Evolutionary conservation across 2,329 filamentous ascomycete genomes (phyloP).

Genomic region (Colletotrichum neosansevieriae): DNA sequence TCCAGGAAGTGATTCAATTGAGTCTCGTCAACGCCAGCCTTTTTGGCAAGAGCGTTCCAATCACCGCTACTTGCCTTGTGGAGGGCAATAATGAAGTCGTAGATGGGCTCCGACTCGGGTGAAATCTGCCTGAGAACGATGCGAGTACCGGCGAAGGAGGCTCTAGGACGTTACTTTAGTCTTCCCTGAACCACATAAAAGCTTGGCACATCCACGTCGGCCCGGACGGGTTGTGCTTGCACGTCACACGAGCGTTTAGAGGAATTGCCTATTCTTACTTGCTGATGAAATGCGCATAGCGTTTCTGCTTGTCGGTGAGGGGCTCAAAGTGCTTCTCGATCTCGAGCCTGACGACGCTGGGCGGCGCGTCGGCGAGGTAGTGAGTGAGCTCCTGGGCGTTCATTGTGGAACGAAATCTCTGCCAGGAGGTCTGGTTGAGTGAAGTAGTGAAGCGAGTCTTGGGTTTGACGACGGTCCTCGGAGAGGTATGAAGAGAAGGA

Average conservation of each 20-base stretch:
- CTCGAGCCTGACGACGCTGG: constrained; percentile 86
- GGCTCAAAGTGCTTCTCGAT: constrained; percentile 94
- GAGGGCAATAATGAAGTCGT: constrained; percentile 81
- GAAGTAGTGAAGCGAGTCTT: constrained; percentile 19
- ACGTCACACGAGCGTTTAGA: neutral
- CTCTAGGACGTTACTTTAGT: constrained; percentile 59
- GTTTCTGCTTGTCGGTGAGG: constrained; percentile 80
- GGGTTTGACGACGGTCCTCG: constrained; percentile 20
- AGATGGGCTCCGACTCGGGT: constrained; percentile 84
- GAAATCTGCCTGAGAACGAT: constrained; percentile 86
- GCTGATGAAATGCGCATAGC: constrained; percentile 92
- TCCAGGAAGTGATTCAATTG: constrained; percentile 78
- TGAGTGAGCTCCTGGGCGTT: constrained; percentile 73
- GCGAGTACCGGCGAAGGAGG: constrained; percentile 80
- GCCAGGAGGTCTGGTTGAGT: constrained; percentile 29
- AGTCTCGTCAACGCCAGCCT: constrained; percentile 72
- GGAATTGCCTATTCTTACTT: constrained; percentile 61
- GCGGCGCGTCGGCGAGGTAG: constrained; percentile 92
- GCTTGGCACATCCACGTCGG: constrained; percentile 11
- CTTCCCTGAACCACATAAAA: constrained; percentile 16
- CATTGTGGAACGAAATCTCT: constrained; percentile 57
- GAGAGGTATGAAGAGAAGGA: constrained; percentile 24
- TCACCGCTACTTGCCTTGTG: constrained; percentile 76
- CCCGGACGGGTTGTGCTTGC: neutral
- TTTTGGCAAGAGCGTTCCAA: constrained; percentile 75